Percentiles rank a stretch among this genome's conserved stretches.
Evolutionary conservation across 1,284 basidiomycete species (phyloP).

Genomic region (Blastosporella zonata): DNA sequence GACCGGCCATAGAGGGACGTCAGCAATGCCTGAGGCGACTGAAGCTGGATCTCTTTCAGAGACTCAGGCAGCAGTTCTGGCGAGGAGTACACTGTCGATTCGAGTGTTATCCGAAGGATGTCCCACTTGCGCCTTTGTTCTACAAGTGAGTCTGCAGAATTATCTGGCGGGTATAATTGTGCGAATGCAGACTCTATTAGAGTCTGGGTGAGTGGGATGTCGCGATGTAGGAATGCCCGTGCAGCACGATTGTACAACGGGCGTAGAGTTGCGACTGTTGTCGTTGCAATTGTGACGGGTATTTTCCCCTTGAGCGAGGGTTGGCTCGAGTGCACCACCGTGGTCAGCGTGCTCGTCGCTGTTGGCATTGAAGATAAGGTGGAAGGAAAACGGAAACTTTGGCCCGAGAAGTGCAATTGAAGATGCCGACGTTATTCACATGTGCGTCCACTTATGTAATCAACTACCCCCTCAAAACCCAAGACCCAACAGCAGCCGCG

Average conservation of each 20-base stretch:
- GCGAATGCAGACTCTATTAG: constrained; percentile 68
- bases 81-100: constrained; percentile 66
- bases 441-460: constrained; percentile 10
- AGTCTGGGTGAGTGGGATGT: constrained; percentile 59
- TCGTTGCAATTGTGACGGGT: constrained; percentile 17
- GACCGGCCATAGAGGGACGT: constrained; percentile 60
- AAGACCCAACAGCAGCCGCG: constrained; percentile 1
- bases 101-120: constrained; percentile 75
- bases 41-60: constrained; percentile 48
- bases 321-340: constrained; percentile 21
- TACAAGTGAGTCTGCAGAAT: constrained; percentile 42
- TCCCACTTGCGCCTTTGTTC: constrained; percentile 76
- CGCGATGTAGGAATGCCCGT: constrained; percentile 70
- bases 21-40: constrained; percentile 58
- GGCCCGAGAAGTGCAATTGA: neutral
- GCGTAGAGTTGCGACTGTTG: constrained; percentile 50
- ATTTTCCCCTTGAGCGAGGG: constrained; percentile 28
- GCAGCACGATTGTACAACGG: constrained; percentile 73
- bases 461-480: neutral
- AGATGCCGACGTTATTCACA: constrained; percentile 15
- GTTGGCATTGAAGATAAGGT: constrained; percentile 37
- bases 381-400: neutral
- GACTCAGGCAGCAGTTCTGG: constrained; percentile 48
- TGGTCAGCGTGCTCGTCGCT: constrained; percentile 36
- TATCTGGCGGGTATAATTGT: constrained; percentile 49